Percentiles rank a stretch among this genome's conserved stretches.
Evolutionary conservation across 179 eudicot species (phyloP).

Genomic region (Silene noctiflora): DNA sequence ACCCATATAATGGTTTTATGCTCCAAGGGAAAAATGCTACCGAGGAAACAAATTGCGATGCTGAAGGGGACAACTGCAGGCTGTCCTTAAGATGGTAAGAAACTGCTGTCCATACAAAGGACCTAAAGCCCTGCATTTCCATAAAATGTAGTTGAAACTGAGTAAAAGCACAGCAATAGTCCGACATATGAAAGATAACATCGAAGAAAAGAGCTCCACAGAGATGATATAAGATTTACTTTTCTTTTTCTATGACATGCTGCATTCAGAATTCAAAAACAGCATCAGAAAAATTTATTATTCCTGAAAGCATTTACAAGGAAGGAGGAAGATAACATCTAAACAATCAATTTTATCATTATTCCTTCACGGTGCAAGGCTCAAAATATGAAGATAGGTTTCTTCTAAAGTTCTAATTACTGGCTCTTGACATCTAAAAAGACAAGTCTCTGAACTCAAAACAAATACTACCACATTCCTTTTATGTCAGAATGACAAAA

Average conservation of each 20-base stretch:
- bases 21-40: slow-evolving; percentile 97
- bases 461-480: neutral
- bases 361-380: neutral
- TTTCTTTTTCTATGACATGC: neutral
- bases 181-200: neutral
- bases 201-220: neutral
- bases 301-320: neutral
- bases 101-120: slow-evolving; percentile 97
- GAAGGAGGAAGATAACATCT: neutral
- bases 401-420: neutral
- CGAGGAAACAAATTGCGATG: slow-evolving; percentile 82
- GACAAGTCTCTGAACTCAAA: neutral
- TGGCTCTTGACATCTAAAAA: neutral
- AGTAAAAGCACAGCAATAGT: neutral
- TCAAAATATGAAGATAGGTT: neutral
- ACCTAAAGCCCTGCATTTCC: slow-evolving; percentile 80
- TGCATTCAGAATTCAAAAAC: neutral
- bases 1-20: slow-evolving; percentile 95
- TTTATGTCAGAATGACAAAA: neutral
- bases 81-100: slow-evolving; percentile 85
- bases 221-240: neutral
- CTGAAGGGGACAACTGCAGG: slow-evolving; percentile 77
- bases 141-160: slow-evolving; percentile 15
- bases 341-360: neutral
- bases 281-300: neutral